A percentile compares a stretch with the other conserved stretches of the same genome.
Evolutionary conservation across 2,329 filamentous ascomycete genomes (phyloP).

Genomic region (Chaetomium sp.): DNA sequence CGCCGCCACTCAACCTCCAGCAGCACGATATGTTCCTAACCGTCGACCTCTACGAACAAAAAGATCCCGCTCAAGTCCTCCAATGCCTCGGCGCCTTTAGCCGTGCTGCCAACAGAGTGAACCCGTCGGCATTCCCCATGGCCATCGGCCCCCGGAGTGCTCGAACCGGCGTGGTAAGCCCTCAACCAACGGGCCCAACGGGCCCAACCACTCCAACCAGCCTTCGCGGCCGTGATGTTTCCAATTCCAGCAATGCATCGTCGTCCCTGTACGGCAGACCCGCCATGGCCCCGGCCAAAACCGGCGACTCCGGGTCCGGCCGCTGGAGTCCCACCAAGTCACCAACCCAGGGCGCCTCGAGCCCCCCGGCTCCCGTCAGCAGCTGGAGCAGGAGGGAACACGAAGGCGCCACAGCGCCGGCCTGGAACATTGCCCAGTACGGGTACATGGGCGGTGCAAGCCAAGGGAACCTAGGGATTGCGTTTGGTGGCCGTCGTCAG

Average conservation of each 20-base stretch:
- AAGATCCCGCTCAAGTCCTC: constrained; percentile 93
- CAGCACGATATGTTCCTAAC: constrained; percentile 96
- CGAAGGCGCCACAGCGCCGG: constrained; percentile 77
- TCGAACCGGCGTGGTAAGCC: constrained; percentile 61
- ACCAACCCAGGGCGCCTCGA: constrained; percentile 55
- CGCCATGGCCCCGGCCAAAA: constrained; percentile 51
- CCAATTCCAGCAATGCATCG: constrained; percentile 59
- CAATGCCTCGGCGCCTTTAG: constrained; percentile 93
- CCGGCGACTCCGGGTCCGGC: constrained; percentile 57
- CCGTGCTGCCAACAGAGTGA: constrained; percentile 73
- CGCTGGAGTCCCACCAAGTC: constrained; percentile 66
- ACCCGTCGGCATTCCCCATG: constrained; percentile 72
- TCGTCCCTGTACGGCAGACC: constrained; percentile 53
- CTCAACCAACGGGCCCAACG: constrained; percentile 64
- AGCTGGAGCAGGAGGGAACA: constrained; percentile 89
- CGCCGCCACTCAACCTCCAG: constrained; percentile 80
- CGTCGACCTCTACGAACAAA: constrained; percentile 92
- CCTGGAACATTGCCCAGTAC: constrained; percentile 98
- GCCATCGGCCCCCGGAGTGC: constrained; percentile 72
- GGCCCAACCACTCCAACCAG: constrained; percentile 51
- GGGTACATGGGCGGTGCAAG: constrained; percentile 97
- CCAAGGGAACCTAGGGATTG: constrained; percentile 91
- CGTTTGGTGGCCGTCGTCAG: constrained; percentile 87
- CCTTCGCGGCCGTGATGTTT: constrained; percentile 51
- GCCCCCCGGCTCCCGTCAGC: constrained; percentile 64